These are phyloP conservation scores for Leishmania tarentolae DNA, from an alignment of 208 protist genomes.

Conservation along the genomic window DNA sequence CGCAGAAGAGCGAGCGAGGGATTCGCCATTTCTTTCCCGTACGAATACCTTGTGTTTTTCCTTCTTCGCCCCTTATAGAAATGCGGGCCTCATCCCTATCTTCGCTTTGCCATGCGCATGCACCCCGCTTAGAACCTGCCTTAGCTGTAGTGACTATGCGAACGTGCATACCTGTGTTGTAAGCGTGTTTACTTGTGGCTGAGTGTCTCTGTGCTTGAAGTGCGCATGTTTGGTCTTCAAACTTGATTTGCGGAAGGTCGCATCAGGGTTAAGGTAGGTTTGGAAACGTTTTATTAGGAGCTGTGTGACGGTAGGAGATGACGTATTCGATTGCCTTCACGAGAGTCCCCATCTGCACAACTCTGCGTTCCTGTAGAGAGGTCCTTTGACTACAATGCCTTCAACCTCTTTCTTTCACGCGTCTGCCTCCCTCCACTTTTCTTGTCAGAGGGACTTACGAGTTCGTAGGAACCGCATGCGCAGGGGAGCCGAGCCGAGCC, in stretches of 20 bases:
- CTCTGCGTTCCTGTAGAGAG: background rate
- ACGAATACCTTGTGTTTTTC: background rate
- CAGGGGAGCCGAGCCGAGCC: background rate
- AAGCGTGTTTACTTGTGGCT: background rate
- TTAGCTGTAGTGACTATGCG: background rate
- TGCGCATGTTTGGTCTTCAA: background rate
- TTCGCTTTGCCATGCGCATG: background rate
- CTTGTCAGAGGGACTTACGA: background rate
- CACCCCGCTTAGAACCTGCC: background rate
- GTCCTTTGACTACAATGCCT: background rate
- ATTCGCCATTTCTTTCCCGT: background rate
- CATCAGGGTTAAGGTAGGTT: no score
- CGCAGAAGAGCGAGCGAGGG: background rate
- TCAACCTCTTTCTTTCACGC: background rate
- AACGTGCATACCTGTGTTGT: background rate
- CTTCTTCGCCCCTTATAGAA: background rate
- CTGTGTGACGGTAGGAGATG: background rate
- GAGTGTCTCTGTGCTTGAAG: background rate
- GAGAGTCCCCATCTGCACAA: background rate
- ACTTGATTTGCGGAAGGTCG: background rate
- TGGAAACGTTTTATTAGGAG: background rate
- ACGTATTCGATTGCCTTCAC: background rate
- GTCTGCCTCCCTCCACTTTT: background rate
- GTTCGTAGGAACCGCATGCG: background rate
- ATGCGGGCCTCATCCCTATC: background rate